phyloP scores from a whole-genome alignment of 2,329 filamentous ascomycete genomes.

The Cercospora zeae-maydis region DNA sequence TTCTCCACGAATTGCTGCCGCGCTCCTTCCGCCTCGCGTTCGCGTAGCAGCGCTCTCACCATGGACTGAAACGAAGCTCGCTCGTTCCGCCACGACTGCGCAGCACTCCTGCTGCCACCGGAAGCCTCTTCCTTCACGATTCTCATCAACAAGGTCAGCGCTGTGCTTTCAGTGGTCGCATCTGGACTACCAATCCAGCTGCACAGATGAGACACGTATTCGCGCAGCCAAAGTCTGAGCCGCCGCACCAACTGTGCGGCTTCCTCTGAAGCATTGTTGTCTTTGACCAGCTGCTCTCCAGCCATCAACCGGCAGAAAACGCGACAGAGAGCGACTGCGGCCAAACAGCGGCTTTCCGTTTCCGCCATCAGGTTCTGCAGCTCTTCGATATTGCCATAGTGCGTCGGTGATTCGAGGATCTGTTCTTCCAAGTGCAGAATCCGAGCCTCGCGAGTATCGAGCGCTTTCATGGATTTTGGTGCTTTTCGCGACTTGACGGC shows the following conservation, averaged over 20 bases:
- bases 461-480: slow-evolving; percentile 38
- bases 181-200: slow-evolving; percentile 59
- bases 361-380: slow-evolving; percentile 57
- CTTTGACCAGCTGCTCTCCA: slow-evolving; percentile 65
- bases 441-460: slow-evolving; percentile 43
- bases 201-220: slow-evolving; percentile 57
- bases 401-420: slow-evolving; percentile 78
- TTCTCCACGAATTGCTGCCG: slow-evolving; percentile 71
- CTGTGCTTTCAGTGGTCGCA: slow-evolving; percentile 61
- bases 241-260: slow-evolving; percentile 72
- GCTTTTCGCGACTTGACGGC: slow-evolving; percentile 36
- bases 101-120: slow-evolving; percentile 47
- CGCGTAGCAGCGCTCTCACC: slow-evolving; percentile 58
- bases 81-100: slow-evolving; percentile 65
- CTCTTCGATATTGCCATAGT: slow-evolving; percentile 85
- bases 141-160: slow-evolving; percentile 76
- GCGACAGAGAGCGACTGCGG: slow-evolving; percentile 77
- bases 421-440: slow-evolving; percentile 74
- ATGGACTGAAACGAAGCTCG: slow-evolving; percentile 59
- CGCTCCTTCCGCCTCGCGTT: slow-evolving; percentile 56
- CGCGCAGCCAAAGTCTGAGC: slow-evolving; percentile 70
- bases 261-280: slow-evolving; percentile 64
- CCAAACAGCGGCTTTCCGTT: slow-evolving; percentile 55
- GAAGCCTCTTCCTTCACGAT: slow-evolving; percentile 73
- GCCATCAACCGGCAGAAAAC: slow-evolving; percentile 80